Evolutionary conservation across 768 basidiomycete genomes (phyloP), one percentile per base, ranked within the genome.

Genomic region (Clathrus columnatus): DNA sequence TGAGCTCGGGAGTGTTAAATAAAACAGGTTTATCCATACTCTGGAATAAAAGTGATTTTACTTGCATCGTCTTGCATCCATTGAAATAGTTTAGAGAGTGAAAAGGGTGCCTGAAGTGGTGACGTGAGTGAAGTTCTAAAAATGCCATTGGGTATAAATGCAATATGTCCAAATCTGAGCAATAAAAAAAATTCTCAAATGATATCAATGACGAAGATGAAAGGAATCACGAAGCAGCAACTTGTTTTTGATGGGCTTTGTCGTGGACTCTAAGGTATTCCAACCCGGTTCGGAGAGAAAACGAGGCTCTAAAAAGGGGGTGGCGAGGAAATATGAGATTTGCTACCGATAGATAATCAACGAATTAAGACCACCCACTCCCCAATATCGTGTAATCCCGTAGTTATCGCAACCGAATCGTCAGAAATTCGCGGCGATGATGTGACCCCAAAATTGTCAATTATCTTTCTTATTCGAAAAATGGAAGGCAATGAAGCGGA

Each of bases 391-490:
- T 66, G 64, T 20, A 82, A 61, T 21, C 72, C 75, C 17, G 70
- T 73, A 5, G 68, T 70, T 29, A 64, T 67, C 21, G 62, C 50
- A 36, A 71, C 54, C 46, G 73, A 64, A 61, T 76, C 74, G 16
- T 58, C 62, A 27, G 63, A 58, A 48, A 65, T 60, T 17, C 65
- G 57, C 30, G 36, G 36, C 36, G 36, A 36, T 4, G n/a, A n/a
- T 8, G 36, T 36, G n/a, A n/a, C 36, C 11, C 70, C 69, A 32
- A 84, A 72, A 81, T 80, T 86, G 61, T 84, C 78, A 11, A 75
- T 77, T 14, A 87, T 77, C 48, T 78, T 75, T 47, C 85, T 77
- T 46, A 85, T 63, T 48, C 87, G 75, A 63, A 84, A 85, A 24
- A 56, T 71, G 69, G 36, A 69, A 69, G 8, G 71, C 58, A 20